phyloP scores from a whole-genome alignment of 1,284 basidiomycete species.

The Rhizopogon hawkerae region DNA sequence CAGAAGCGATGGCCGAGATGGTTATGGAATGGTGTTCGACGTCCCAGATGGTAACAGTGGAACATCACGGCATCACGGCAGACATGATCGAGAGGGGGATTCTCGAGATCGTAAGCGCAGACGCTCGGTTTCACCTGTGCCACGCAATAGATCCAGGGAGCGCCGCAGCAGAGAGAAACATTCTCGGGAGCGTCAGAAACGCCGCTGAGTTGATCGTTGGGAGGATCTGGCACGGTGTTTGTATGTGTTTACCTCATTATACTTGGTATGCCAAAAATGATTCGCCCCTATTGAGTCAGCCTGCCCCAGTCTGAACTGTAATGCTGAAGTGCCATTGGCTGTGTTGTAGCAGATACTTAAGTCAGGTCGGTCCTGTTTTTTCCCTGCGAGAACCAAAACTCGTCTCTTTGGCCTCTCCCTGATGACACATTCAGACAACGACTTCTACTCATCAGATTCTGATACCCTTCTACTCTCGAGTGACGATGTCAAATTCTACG shows the following conservation, averaged over 20 bases:
- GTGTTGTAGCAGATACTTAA: background rate
- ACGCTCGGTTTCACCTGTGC: constrained; percentile 18
- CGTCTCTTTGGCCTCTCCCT: constrained; percentile 1
- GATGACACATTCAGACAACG: constrained; percentile 21
- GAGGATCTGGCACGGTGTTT: background rate
- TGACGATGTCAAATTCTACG: constrained; percentile 43
- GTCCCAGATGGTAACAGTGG: constrained; percentile 27
- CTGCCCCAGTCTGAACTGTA: too few species aligned
- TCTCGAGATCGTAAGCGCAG: constrained; percentile 16
- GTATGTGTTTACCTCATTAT: background rate
- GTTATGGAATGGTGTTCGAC: constrained; percentile 75
- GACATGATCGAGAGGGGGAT: constrained; percentile 16
- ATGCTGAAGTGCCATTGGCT: too few species aligned
- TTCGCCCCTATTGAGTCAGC: background rate
- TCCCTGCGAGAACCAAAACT: background rate
- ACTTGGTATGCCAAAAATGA: background rate
- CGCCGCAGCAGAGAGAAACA: constrained; percentile 13
- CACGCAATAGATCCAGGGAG: constrained; percentile 8
- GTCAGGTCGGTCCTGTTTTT: too few species aligned
- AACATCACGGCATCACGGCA: constrained; percentile 16
- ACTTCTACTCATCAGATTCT: constrained; percentile 40
- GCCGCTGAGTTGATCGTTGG: background rate
- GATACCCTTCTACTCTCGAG: constrained; percentile 49
- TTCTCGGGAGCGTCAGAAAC: constrained; percentile 8
- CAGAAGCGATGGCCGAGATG: constrained; percentile 23